Evolutionary conservation across 2,329 filamentous ascomycete species (phyloP), one percentile per base, ranked within the genome.

Genomic region (Pyricularia pennisetigena): DNA sequence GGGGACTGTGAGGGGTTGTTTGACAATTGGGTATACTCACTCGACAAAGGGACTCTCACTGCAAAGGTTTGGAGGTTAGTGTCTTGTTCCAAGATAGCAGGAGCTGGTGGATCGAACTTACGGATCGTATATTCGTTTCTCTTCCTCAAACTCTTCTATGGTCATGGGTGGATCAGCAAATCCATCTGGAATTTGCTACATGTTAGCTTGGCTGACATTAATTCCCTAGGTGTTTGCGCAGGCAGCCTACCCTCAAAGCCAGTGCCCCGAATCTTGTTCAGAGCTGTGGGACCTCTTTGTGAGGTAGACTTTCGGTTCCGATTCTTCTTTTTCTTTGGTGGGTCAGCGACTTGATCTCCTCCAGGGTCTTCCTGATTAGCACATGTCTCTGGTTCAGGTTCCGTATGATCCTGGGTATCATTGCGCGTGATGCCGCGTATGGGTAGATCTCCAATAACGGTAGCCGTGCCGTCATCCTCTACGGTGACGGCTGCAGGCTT

Each of bases 151-250:
- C 74, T 97, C 88, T 0, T 82, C 83, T 0, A 89, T 88, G 0
- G 90, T 94, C 70, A 96, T 79, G 0, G 93, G 93, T 0, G 89
- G 84, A 76, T 98, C 94, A 14, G 90, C 88, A 75, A 87, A 95
- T 76, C 87, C 92, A 70, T 93, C 89, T 85, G 68, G 26, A 9
- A 67, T 41, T 4, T 7, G 20, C 20, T n/a, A 7, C 9, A n/a
- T 7, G 16, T 49, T 49, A 49, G 41, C 41, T n/a, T 49, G 20
- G 16, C 5, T 49, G 41, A 49, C 10, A n/a, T 9, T 49, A 9
- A 20, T n/a, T 4, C 16, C 20, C 20, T 4, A 6, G 7, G 2
- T 8, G 2, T 20, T 2, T 16, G 10, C 41, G 68, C 49, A 41
- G 65, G 16, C 16, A 35, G 41, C 64, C 23, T 32, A 74, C 87